Evolutionary conservation across 139 green algal genomes (phyloP).

Genomic region (Micractinium sp.): DNA sequence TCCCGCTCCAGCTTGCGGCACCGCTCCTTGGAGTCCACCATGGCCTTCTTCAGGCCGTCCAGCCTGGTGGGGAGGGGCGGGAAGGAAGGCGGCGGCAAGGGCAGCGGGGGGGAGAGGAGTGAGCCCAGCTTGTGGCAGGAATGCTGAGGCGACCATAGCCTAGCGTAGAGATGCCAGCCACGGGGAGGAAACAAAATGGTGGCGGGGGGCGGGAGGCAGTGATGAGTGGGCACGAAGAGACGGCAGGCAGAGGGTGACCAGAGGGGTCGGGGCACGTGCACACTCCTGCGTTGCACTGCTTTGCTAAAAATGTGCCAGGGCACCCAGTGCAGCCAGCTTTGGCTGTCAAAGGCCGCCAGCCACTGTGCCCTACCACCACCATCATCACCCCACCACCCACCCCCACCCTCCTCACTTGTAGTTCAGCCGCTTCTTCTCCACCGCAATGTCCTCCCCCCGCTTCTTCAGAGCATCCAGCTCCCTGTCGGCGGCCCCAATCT

Average conservation of each 20-base stretch:
- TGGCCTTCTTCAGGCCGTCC: slow-evolving; percentile 38
- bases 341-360: not conserved
- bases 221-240: no score
- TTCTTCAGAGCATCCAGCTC: slow-evolving; percentile 41
- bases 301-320: slow-evolving; percentile 13
- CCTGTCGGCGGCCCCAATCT: slow-evolving; percentile 68
- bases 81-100: not conserved
- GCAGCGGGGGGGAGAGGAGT: not conserved
- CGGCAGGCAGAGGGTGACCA: no score
- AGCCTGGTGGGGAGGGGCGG: slow-evolving; percentile 10
- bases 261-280: no score
- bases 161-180: no score
- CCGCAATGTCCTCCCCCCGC: slow-evolving; percentile 42
- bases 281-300: not conserved
- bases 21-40: slow-evolving; percentile 31
- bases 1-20: slow-evolving; percentile 62
- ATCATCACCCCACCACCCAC: not conserved
- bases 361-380: not conserved
- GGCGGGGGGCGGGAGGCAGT: no score
- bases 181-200: no score
- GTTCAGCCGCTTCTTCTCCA: slow-evolving; percentile 61
- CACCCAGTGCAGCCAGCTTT: slow-evolving; percentile 35
- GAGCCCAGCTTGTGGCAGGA: no score
- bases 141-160: no score
- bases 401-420: slow-evolving; percentile 51